phyloP scores from a whole-genome alignment of 1,139 yeast genomes.

The Lodderomyces jiufengensis region DNA sequence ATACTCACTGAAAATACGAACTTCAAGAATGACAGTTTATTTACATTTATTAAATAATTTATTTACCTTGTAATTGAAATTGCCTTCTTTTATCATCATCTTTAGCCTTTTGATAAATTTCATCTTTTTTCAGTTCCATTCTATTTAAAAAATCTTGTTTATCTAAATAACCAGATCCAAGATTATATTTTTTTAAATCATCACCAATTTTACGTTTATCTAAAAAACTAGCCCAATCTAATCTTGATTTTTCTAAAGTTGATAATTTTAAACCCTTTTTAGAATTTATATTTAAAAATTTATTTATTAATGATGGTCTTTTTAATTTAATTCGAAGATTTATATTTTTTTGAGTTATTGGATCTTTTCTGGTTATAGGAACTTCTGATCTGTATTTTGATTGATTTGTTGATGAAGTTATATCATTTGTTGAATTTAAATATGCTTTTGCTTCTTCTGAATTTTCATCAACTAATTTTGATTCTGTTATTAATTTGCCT shows the following conservation, averaged over 20 bases:
- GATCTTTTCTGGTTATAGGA: conserved; percentile 36
- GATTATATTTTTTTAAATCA: conserved; percentile 74
- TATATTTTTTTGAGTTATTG: conserved; percentile 27
- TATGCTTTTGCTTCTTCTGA: conserved; percentile 90
- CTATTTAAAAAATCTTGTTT: conserved; percentile 85
- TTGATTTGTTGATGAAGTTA: conserved; percentile 15
- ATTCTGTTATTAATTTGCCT: conserved; percentile 75
- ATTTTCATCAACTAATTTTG: conserved; percentile 67
- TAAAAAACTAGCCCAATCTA: conserved; percentile 95
- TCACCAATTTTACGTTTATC: conserved; percentile 81
- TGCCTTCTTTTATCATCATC: conserved; percentile 30
- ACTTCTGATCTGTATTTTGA: conserved; percentile 24
- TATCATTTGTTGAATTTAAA: conserved; percentile 48
- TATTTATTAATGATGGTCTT: conserved; percentile 75
- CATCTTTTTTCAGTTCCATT: conserved; percentile 66
- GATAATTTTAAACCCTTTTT: conserved; percentile 59
- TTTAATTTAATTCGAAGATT: conserved; percentile 47
- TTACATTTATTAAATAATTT: no score
- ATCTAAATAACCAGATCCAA: conserved; percentile 74
- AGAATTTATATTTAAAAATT: conserved; percentile 34
- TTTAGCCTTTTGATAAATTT: conserved; percentile 56
- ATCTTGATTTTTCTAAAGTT: conserved; percentile 85
- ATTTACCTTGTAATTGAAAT: conserved; percentile 4
- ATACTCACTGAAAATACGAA: no score
- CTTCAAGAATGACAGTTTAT: no score